Conservation (phyloP, 176 grass and related monocot species). For the Lolium perenne region DNA sequence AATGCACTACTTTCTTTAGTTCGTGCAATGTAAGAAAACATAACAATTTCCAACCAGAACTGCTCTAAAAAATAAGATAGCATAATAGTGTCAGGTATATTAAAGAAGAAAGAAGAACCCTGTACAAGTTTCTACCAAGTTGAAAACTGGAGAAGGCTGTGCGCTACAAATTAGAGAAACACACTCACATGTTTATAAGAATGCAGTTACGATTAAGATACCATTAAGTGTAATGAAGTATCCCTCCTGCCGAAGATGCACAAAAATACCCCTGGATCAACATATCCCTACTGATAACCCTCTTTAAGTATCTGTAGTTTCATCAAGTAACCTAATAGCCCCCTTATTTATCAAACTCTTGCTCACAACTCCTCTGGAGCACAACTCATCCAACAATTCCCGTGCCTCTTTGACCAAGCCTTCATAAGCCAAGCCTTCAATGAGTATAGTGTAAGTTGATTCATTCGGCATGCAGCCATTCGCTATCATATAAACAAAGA, state of each 20-base stretch:
- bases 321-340: conserved; percentile 41
- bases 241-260: conserved; percentile 19
- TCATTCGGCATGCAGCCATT: conserved; percentile 63
- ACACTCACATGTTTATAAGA: conserved; percentile 39
- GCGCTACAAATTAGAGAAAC: neutral
- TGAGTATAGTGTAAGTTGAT: conserved; percentile 61
- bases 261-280: neutral
- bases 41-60: neutral
- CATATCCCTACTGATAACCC: conserved; percentile 13
- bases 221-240: neutral
- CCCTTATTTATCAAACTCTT: conserved; percentile 51
- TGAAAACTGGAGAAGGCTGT: neutral
- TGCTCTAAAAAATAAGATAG: conserved; percentile 1
- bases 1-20: neutral
- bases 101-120: neutral
- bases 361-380: conserved; percentile 46
- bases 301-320: conserved; percentile 16
- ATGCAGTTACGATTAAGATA: conserved; percentile 28
- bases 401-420: conserved; percentile 53
- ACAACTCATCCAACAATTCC: conserved; percentile 49
- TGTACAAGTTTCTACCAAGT: neutral
- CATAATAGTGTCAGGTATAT: neutral
- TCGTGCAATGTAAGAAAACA: neutral
- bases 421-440: conserved; percentile 68
- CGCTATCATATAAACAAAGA: conserved; percentile 52